These are phyloP conservation scores for Telopea speciosissima DNA, from an alignment of 177 flowering plant genomes.

Conservation along the genomic window DNA sequence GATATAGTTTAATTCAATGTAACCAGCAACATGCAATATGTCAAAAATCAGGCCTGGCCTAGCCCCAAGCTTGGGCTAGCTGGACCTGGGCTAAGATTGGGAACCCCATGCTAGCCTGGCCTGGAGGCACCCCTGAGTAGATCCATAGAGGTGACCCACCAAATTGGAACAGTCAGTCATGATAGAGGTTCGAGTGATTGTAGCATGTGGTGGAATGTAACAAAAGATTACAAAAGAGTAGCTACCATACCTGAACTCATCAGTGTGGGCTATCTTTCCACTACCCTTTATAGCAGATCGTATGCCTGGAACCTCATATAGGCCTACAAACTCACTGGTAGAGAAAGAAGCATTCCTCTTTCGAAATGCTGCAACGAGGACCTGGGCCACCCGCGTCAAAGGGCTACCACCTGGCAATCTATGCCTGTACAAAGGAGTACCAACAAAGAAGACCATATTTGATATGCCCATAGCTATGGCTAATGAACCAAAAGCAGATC, in stretches of 20 bases:
- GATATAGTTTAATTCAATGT: too few species aligned
- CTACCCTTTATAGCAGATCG: conserved; percentile 86
- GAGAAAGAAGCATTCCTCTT: conserved; percentile 63
- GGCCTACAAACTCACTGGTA: conserved; percentile 67
- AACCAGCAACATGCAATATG: too few species aligned
- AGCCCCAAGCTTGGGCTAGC: too few species aligned
- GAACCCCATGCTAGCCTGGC: too few species aligned
- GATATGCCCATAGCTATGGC: conserved; percentile 93
- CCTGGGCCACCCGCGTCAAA: conserved; percentile 84
- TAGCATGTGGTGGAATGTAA: background rate
- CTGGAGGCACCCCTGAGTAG: background rate
- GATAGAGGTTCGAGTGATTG: background rate
- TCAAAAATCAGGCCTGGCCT: too few species aligned
- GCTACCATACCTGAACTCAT: conserved; percentile 67
- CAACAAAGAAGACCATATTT: conserved; percentile 70
- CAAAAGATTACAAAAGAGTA: background rate
- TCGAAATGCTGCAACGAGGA: conserved; percentile 74
- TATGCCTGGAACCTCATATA: conserved; percentile 82
- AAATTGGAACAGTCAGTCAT: background rate
- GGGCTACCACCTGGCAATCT: conserved; percentile 98
- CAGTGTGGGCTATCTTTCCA: conserved; percentile 72
- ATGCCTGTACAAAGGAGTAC: conserved; percentile 87
- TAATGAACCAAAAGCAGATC: conserved; percentile 80
- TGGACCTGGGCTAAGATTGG: too few species aligned
- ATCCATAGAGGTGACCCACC: background rate